Conservation (phyloP, 805 yeast genomes). For the Saccharomycopsis guyanensis region DNA sequence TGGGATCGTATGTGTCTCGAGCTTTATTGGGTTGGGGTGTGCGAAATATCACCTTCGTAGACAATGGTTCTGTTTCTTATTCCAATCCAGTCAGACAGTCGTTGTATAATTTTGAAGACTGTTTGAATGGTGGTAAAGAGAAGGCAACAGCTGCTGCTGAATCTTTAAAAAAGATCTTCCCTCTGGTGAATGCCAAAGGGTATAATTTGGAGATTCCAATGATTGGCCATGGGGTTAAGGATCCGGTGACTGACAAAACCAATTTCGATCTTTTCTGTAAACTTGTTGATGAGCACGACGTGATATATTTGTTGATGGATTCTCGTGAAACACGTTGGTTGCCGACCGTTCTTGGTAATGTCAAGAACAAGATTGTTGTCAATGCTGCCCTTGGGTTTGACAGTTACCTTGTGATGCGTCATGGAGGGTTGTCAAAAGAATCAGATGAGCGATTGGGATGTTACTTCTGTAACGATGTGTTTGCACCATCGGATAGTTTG, state of each 20-base stretch:
- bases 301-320: slow-evolving; percentile 76
- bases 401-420: slow-evolving; percentile 88
- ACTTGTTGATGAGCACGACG: slow-evolving; percentile 65
- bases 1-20: slow-evolving; percentile 87
- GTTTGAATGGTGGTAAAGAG: slow-evolving; percentile 61
- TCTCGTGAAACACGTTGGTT: slow-evolving; percentile 96
- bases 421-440: slow-evolving; percentile 49
- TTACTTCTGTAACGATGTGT: slow-evolving; percentile 92
- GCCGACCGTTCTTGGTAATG: slow-evolving; percentile 79
- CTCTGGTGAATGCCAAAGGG: slow-evolving; percentile 64
- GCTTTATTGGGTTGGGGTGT: slow-evolving; percentile 94
- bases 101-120: slow-evolving; percentile 72
- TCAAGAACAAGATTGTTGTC: slow-evolving; percentile 62
- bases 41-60: slow-evolving; percentile 76
- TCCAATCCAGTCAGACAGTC: slow-evolving; percentile 97
- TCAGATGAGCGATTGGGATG: slow-evolving; percentile 62
- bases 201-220: slow-evolving; percentile 74
- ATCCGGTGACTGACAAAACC: slow-evolving; percentile 39
- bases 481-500: slow-evolving; percentile 87
- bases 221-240: slow-evolving; percentile 84
- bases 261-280: slow-evolving; percentile 47
- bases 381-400: slow-evolving; percentile 96
- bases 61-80: slow-evolving; percentile 80
- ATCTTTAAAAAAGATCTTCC: slow-evolving; percentile 66
- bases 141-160: slow-evolving; percentile 78